phyloP scores from a whole-genome alignment of 1,284 basidiomycete species.

The Hymenochaete sp. region DNA sequence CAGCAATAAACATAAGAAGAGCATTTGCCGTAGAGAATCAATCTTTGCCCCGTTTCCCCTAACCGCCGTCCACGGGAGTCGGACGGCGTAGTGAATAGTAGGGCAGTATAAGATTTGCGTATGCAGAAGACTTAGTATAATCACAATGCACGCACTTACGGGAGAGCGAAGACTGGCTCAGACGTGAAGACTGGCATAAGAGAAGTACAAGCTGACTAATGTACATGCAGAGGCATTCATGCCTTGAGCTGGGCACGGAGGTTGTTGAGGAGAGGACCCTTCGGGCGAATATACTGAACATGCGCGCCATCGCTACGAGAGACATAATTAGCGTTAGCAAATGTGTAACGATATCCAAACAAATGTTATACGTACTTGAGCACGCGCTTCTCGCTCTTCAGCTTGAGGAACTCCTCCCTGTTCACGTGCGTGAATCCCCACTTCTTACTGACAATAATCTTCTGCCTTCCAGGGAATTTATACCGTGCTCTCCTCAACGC shows the following conservation, averaged over 20 bases:
- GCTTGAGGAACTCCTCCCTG: slow-evolving; percentile 81
- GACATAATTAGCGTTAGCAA: slow-evolving; percentile 2
- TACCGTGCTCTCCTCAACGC: slow-evolving; percentile 95
- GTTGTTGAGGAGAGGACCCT: slow-evolving; percentile 79
- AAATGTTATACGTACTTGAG: slow-evolving; percentile 55
- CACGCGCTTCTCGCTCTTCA: slow-evolving; percentile 85
- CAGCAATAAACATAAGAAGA: slow-evolving; percentile 2
- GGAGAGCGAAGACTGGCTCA: neutral
- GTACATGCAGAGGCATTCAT: slow-evolving; percentile 22
- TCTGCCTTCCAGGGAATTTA: slow-evolving; percentile 99
- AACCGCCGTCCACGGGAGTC: slow-evolving; percentile 53
- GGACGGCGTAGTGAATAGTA: slow-evolving; percentile 74
- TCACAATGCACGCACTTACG: neutral
- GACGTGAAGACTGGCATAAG: slow-evolving; percentile 19
- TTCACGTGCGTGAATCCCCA: slow-evolving; percentile 97
- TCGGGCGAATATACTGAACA: slow-evolving; percentile 84
- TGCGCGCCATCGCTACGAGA: slow-evolving; percentile 68
- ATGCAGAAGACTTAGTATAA: neutral
- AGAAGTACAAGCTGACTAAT: slow-evolving; percentile 13
- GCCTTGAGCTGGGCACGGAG: slow-evolving; percentile 77
- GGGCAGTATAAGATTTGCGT: slow-evolving; percentile 40
- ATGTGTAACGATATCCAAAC: neutral
- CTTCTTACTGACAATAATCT: slow-evolving; percentile 97
- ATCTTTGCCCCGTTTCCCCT: slow-evolving; percentile 78
- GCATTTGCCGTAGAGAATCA: slow-evolving; percentile 18